phyloP scores from a whole-genome alignment of 2,329 filamentous ascomycete species.

The Albophoma yamanashiensis region DNA sequence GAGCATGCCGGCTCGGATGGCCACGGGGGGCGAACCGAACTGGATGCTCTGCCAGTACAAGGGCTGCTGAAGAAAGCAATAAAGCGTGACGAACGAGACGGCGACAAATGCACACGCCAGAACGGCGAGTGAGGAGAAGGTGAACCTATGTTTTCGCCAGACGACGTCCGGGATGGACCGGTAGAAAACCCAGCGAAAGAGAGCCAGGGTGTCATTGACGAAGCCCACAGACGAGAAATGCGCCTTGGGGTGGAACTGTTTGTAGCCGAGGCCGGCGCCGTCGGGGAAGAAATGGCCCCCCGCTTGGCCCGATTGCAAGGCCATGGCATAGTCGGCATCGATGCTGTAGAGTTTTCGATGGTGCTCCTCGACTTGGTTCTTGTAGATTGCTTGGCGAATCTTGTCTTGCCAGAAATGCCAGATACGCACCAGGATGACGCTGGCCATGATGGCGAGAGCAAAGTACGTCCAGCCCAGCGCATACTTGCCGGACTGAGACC shows the following conservation, averaged over 20 bases:
- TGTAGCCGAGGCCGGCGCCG: slow-evolving; percentile 43
- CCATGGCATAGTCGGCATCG: slow-evolving; percentile 35
- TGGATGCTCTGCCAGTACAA: slow-evolving; percentile 82
- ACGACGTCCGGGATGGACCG: slow-evolving; percentile 68
- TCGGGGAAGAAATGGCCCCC: slow-evolving; percentile 65
- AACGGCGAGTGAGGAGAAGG: slow-evolving; percentile 72
- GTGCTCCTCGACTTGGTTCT: slow-evolving; percentile 64
- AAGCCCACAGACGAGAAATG: slow-evolving; percentile 64
- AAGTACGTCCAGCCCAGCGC: slow-evolving; percentile 84
- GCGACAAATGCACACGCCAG: slow-evolving; percentile 57
- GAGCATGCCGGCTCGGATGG: slow-evolving; percentile 83
- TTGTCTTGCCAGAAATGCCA: slow-evolving; percentile 93
- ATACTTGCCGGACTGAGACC: slow-evolving; percentile 75
- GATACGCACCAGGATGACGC: slow-evolving; percentile 59
- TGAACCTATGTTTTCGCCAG: slow-evolving; percentile 56
- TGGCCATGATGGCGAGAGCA: slow-evolving; percentile 57
- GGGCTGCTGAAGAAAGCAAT: slow-evolving; percentile 79
- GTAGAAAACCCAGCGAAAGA: slow-evolving; percentile 84
- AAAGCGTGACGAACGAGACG: slow-evolving; percentile 63
- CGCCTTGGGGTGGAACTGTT: slow-evolving; percentile 52
- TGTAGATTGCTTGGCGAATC: slow-evolving; percentile 79
- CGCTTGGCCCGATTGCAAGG: slow-evolving; percentile 36
- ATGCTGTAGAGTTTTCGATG: slow-evolving; percentile 43
- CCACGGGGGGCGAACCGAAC: slow-evolving; percentile 79
- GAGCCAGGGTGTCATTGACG: slow-evolving; percentile 69